Evolutionary conservation across 306 rosid species (phyloP).

Genomic region (Quercus bicolor): DNA sequence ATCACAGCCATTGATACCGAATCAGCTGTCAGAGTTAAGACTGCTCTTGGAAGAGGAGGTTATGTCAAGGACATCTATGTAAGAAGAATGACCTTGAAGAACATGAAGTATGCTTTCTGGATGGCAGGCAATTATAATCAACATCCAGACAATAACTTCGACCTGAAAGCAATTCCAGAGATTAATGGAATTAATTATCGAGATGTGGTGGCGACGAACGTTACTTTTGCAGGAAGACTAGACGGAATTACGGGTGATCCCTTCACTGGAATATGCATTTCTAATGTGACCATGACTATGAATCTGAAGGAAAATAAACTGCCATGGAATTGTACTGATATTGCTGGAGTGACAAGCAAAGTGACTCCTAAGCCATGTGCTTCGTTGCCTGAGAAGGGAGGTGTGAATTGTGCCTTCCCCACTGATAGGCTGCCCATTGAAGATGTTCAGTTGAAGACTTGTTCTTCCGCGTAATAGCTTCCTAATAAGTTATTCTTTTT

Average conservation of each 20-base stretch:
- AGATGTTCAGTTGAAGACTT: constrained; percentile 39
- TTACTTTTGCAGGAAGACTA: constrained; percentile 40
- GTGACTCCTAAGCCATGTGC: constrained; percentile 58
- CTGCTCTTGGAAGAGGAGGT: constrained; percentile 60
- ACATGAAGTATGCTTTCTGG: constrained; percentile 69
- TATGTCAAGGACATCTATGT: constrained; percentile 64
- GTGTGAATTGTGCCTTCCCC: constrained; percentile 45
- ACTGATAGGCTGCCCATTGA: constrained; percentile 53
- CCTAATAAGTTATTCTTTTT: too few species aligned
- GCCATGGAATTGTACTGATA: constrained; percentile 62
- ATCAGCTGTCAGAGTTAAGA: constrained; percentile 62
- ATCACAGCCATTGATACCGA: constrained; percentile 49
- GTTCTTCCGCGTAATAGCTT: constrained; percentile 12
- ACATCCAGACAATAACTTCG: constrained; percentile 41
- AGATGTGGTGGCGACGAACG: constrained; percentile 49
- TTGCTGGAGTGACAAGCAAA: constrained; percentile 47
- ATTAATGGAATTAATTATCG: constrained; percentile 47
- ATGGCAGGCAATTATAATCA: constrained; percentile 60
- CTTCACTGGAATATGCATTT: constrained; percentile 58
- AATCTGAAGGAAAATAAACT: constrained; percentile 16
- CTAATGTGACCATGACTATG: constrained; percentile 38
- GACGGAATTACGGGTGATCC: constrained; percentile 49
- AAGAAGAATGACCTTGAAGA: constrained; percentile 34
- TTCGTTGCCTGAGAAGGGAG: constrained; percentile 34
- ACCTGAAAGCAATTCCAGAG: constrained; percentile 57